A percentile compares a stretch with the other conserved stretches of the same genome.
Evolutionary conservation across 129 eudicot genomes (phyloP).

Genomic region (carrot (Daucus carota)): DNA sequence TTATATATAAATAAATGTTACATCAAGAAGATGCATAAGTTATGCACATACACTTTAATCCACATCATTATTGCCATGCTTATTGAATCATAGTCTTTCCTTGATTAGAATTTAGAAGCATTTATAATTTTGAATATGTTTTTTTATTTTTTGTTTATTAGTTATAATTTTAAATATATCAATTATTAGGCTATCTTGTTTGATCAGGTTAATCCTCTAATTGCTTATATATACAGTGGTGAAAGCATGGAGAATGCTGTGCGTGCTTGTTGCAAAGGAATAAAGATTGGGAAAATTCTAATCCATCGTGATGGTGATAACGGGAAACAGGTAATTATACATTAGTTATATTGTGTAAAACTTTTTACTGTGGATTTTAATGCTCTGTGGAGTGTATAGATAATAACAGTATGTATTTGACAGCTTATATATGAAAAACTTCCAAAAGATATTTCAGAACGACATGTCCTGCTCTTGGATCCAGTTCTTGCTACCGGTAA

Average conservation of each 20-base stretch:
- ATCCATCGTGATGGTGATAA: slow-evolving; percentile 98
- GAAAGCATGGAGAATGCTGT: slow-evolving; percentile 98
- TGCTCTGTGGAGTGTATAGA: background rate
- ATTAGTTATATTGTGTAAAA: background rate
- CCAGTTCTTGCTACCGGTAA: slow-evolving; percentile 99
- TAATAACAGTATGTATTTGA: background rate
- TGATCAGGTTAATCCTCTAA: slow-evolving; percentile 8
- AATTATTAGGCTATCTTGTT: slow-evolving; percentile 1
- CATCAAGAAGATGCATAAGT: background rate
- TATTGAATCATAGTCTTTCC: background rate
- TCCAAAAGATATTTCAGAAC: slow-evolving; percentile 86
- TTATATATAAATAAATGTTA: too few species aligned
- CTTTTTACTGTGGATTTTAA: background rate
- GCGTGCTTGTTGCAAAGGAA: slow-evolving; percentile 99
- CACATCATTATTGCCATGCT: background rate
- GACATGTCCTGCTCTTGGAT: slow-evolving; percentile 93
- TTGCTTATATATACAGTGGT: slow-evolving; percentile 39
- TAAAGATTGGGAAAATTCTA: slow-evolving; percentile 90
- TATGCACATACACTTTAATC: background rate
- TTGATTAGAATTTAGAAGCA: background rate
- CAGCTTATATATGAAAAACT: slow-evolving; percentile 98
- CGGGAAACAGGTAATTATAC: slow-evolving; percentile 65
- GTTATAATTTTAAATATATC: background rate
- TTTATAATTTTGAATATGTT: background rate
- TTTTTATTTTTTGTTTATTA: background rate